phyloP scores from a whole-genome alignment of 306 rosid species.

The Luffa aegyptiaca region DNA sequence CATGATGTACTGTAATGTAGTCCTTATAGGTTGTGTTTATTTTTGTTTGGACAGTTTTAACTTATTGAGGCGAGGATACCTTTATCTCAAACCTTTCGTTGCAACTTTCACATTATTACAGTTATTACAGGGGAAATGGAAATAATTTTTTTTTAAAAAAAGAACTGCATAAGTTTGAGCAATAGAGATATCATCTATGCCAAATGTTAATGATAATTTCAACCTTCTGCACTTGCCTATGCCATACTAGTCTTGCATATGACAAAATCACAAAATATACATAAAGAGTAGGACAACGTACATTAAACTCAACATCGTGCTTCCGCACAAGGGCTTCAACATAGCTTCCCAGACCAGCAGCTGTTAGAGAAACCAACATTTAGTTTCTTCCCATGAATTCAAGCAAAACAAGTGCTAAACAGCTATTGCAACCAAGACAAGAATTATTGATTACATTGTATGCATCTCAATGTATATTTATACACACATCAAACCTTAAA shows the following conservation, averaged over 20 bases:
- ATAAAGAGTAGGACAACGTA: constrained; percentile 21
- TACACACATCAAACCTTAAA: background rate
- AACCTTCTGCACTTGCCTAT: background rate
- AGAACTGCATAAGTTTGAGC: background rate
- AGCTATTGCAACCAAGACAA: background rate
- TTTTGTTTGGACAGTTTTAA: background rate
- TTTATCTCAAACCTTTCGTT: background rate
- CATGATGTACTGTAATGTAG: background rate
- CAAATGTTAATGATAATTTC: background rate
- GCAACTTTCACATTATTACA: background rate
- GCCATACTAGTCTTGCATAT: background rate
- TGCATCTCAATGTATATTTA: background rate
- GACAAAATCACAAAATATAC: background rate
- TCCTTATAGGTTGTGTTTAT: background rate
- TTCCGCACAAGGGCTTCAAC: constrained; percentile 87
- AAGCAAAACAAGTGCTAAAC: background rate
- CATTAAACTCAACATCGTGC: constrained; percentile 79
- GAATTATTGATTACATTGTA: background rate
- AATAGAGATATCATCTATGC: background rate
- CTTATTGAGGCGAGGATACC: background rate
- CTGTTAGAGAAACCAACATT: constrained; percentile 36
- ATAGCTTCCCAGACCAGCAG: constrained; percentile 92
- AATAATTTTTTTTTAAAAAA: background rate
- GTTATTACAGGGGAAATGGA: background rate
- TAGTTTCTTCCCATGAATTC: background rate